Conservation (phyloP, 148 eudicot species). For the Spergularia bocconei region DNA sequence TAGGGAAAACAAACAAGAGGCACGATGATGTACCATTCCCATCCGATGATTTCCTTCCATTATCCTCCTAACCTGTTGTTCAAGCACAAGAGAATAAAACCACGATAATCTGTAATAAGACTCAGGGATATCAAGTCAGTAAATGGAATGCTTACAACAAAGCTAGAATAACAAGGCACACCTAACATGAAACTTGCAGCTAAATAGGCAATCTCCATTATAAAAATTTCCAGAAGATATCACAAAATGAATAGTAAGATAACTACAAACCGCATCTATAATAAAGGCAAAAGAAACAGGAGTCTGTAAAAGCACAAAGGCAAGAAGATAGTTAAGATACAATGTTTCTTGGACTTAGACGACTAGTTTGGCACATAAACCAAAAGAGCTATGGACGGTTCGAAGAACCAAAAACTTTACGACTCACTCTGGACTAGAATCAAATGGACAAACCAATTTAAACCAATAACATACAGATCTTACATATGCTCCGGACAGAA, state of each 20-base stretch:
- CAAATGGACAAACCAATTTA: not conserved
- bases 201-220: not conserved
- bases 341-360: not conserved
- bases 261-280: not conserved
- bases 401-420: not conserved
- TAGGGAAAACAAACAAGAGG: slow-evolving; percentile 26
- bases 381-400: not conserved
- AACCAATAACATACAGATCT: not conserved
- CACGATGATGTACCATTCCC: slow-evolving; percentile 84
- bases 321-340: not conserved
- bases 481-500: not conserved
- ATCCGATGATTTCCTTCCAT: slow-evolving; percentile 99
- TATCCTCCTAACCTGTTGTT: slow-evolving; percentile 90
- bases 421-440: not conserved
- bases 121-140: slow-evolving; percentile 33
- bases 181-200: not conserved
- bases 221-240: not conserved
- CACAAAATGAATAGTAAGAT: not conserved
- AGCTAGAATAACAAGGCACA: slow-evolving; percentile 3
- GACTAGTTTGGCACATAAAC: not conserved
- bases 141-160: not conserved
- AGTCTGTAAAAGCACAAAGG: not conserved
- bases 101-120: slow-evolving; percentile 32
- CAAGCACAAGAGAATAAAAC: slow-evolving; percentile 34
- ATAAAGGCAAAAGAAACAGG: no score